Conservation (phyloP, 2,329 filamentous ascomycete genomes). For the Colletotrichum sp. region DNA sequence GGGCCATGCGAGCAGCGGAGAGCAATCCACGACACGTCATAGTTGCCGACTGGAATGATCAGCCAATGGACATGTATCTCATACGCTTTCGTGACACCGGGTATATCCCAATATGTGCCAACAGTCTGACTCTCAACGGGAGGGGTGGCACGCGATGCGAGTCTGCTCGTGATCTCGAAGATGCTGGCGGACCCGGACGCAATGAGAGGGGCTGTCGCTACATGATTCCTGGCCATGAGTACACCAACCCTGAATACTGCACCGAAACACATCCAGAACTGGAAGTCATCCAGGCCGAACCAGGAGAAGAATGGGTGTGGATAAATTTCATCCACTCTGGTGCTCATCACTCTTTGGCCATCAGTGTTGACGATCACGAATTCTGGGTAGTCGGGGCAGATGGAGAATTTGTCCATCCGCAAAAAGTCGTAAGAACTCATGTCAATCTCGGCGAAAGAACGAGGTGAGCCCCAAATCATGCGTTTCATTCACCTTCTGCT, state of each 20-base stretch:
- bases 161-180: not conserved
- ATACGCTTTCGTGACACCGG: constrained; percentile 7
- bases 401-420: constrained; percentile 57
- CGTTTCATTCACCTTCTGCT: accelerated
- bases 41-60: constrained; percentile 7
- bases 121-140: not conserved
- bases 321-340: constrained; percentile 6
- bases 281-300: not conserved
- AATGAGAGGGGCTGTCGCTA: not conserved
- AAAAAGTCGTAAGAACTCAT: constrained; percentile 28
- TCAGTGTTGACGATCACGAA: constrained; percentile 55
- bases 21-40: not conserved
- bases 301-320: not conserved
- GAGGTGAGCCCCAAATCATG: not conserved
- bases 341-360: constrained; percentile 23
- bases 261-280: not conserved
- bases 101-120: constrained; percentile 8
- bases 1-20: not conserved
- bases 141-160: not conserved
- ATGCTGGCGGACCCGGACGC: not conserved
- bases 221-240: not conserved
- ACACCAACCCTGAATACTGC: not conserved
- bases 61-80: constrained; percentile 9
- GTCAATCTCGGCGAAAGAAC: constrained; percentile 1
- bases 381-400: constrained; percentile 61